Evolutionary conservation across 164 flowering plant species (phyloP), one percentile per base, ranked within the genome.

Genomic region (Chloranthus sessilifolius): DNA sequence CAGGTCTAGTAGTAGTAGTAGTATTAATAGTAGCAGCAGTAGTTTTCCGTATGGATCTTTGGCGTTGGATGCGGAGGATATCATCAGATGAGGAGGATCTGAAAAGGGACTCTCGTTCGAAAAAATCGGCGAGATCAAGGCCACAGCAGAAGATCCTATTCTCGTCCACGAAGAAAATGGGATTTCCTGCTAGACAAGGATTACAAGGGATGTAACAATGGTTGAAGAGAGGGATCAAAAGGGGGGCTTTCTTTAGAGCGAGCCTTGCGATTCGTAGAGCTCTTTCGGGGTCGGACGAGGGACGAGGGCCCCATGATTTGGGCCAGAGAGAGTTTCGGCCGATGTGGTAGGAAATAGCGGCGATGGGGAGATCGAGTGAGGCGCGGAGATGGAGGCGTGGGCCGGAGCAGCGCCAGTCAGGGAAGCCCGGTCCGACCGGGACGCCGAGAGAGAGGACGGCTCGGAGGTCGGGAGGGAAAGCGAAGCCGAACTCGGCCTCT

Each of bases 171-270:
- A 75, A 84, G 78, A 94, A 89, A 4, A 85, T 69, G 1, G 98
- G 98, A 64, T 92, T 92, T 0, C 98, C 96, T 3, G 95, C 94
- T 17, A 92, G 60, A 8, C 69, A 68, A 2, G 96, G 98, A 51
- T 72, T 78, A 33, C 87, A 83, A 8, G 98, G 91, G 52, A 92
- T 86, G 72, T 88, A 92, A 56, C 98, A 92, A 43, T 77, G 99
- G 68, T 75, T 70, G 71, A 86, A 88, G 38, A 92, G 65, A 14
- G 99, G 99, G 9, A 92, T 73, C 56, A 92, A 47, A 7, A 82
- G 81, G 0, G 99, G 99, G 0, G 88, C 91, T 35, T 76, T 64
- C 55, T 78, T 84, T 7, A 92, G 72, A 0, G 86, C 79, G 22
- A 66, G 69, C 33, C 99, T 59, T 0, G 95, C 96, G 29, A 75